Evolutionary conservation across 73 alveolate species (phyloP).

Genomic region (Paramecium sexaurelia): DNA sequence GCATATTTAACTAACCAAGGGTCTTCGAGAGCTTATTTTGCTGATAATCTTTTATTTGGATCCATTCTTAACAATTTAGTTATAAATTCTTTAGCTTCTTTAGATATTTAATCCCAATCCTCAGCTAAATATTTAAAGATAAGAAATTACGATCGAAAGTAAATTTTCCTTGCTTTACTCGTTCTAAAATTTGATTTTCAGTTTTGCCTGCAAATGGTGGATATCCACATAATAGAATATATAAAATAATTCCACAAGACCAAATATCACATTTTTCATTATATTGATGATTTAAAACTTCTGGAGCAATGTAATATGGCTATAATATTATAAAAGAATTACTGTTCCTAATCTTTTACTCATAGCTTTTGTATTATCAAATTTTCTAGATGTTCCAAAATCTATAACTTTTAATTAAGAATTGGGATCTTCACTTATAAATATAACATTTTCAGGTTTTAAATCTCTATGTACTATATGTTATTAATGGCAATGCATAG

Average conservation of each 20-base stretch:
- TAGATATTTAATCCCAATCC: slow-evolving; percentile 68
- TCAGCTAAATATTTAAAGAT: neutral
- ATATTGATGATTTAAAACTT: slow-evolving; percentile 66
- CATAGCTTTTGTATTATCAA: slow-evolving; percentile 58
- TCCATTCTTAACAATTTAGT: slow-evolving; percentile 66
- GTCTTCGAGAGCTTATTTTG: slow-evolving; percentile 58
- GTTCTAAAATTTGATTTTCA: slow-evolving; percentile 64
- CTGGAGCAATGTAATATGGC: slow-evolving; percentile 75
- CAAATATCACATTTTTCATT: slow-evolving; percentile 79
- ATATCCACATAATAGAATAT: slow-evolving; percentile 68
- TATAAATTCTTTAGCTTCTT: slow-evolving; percentile 69
- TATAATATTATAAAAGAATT: neutral
- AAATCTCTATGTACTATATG: slow-evolving; percentile 90
- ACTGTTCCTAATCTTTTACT: slow-evolving; percentile 65
- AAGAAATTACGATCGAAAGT: neutral
- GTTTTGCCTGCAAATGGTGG: slow-evolving; percentile 74
- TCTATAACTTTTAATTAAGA: slow-evolving; percentile 85
- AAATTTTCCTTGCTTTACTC: slow-evolving; percentile 63
- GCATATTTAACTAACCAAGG: slow-evolving; percentile 62
- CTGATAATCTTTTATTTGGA: slow-evolving; percentile 64
- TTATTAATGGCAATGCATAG: slow-evolving; percentile 82
- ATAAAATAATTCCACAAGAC: slow-evolving; percentile 78
- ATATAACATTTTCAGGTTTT: slow-evolving; percentile 91
- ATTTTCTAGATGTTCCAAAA: slow-evolving; percentile 84
- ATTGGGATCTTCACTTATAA: slow-evolving; percentile 73